Evolutionary conservation across 371 early-diverging fungal genomes (phyloP).

Genomic region (Phascolomyces articulosus): DNA sequence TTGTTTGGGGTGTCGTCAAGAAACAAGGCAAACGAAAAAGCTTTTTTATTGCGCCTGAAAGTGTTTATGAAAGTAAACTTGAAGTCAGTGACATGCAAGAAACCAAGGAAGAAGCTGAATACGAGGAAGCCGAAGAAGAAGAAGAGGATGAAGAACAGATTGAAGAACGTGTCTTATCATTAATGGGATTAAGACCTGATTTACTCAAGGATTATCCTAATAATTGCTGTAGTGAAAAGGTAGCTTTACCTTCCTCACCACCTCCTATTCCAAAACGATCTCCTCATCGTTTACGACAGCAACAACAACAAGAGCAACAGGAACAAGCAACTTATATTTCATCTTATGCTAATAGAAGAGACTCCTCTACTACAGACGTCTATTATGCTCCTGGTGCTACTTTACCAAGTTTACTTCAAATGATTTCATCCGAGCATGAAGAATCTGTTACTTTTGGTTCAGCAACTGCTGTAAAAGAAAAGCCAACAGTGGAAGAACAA

Average conservation of each 20-base stretch:
- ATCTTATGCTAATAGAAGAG: not conserved
- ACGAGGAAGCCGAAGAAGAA: conserved; percentile 16
- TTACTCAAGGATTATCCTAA: not conserved
- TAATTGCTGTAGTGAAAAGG: no score
- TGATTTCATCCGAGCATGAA: conserved; percentile 24
- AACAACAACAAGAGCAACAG: conserved; percentile 4
- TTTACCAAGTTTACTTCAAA: conserved; percentile 37
- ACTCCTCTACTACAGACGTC: conserved; percentile 29
- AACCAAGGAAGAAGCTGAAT: conserved; percentile 16
- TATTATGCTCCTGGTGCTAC: conserved; percentile 44
- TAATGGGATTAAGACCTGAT: conserved; percentile 19
- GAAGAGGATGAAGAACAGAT: conserved; percentile 27
- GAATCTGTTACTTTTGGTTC: no score
- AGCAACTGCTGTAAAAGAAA: conserved; percentile 3
- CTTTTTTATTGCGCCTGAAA: conserved; percentile 14
- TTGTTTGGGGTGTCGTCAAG: conserved; percentile 47
- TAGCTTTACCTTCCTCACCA: conserved; percentile 7
- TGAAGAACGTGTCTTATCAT: conserved; percentile 22
- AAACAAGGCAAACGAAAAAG: conserved; percentile 22
- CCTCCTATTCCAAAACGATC: conserved; percentile 49
- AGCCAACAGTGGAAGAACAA: conserved; percentile 37
- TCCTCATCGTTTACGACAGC: conserved; percentile 29
- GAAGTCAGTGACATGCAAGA: not conserved
- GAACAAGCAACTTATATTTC: conserved; percentile 11
- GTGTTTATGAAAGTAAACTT: not conserved